Evolutionary conservation across 163 green algal species (phyloP), one percentile per base, ranked within the genome.

Genomic region (Dunaliella salina): DNA sequence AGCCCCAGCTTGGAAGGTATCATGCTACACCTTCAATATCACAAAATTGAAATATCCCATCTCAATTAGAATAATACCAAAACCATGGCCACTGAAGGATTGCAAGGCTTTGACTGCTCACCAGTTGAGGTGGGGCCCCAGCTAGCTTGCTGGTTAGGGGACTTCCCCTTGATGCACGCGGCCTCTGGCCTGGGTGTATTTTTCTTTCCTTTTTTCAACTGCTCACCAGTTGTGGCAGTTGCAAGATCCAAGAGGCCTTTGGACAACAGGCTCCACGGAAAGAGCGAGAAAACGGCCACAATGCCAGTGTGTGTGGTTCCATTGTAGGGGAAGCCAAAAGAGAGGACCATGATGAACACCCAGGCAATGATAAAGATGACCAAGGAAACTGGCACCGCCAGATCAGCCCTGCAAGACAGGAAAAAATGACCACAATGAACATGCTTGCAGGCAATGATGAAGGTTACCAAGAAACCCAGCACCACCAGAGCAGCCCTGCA

Each of bases 221-320:
- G 80, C 50, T 85, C 30, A 88, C 89, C 85, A 88, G 90, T 89
- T 18, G 89, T 91, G 34, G 95, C 94, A 15, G 86, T 85, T 32
- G 93, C 92, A 25, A 98, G 84, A 88, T 98, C 96, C 25, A 88
- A 85, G 35, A 96, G 84, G 0, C 90, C 93, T 86, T 98, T 97
- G 45, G 89, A 91, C 12, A 98, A 90, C 26, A 94, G 86, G 0
- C 85, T 91, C 89, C 92, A 96, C 33, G 95, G 95, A 72, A 97
- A 91, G 11, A 95, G 59, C 0, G 90, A 88, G 82, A 96, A 95
- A 18, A 96, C 83, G 29, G 33, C 86, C 35, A 84, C 81, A 80
- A 85, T 87, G 75, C 83, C 79, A 35, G 29, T 32, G 72, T 32
- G 3, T 20, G 89, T 67, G 69, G 91, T 89, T 17, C 90, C 88